Conservation (phyloP, 495 filamentous ascomycete genomes). For the Cenococcum geophilum region DNA sequence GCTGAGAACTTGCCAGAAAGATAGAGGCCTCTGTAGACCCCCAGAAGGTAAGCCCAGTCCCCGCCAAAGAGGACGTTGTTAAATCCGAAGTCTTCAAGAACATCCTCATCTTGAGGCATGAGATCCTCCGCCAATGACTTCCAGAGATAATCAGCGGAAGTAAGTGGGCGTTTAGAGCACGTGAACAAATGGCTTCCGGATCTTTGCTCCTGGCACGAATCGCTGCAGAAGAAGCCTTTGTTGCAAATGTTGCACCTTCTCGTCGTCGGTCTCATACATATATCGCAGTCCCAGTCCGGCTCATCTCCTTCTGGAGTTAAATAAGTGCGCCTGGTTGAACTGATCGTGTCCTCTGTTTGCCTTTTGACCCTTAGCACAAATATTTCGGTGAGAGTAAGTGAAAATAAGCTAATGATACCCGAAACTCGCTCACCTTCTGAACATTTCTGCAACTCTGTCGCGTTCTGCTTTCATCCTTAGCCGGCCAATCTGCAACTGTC, state of each 20-base stretch:
- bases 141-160: constrained; percentile 13
- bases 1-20: neutral
- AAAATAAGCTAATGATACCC: no score
- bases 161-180: constrained; percentile 11
- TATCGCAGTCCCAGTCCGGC: neutral
- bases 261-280: neutral
- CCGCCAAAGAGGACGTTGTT: neutral
- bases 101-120: constrained; percentile 8
- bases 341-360: no score
- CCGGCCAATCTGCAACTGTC: neutral
- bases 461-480: constrained; percentile 4
- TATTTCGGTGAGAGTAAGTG: no score
- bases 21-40: constrained; percentile 9
- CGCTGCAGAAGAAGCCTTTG: constrained; percentile 10
- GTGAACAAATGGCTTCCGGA: constrained; percentile 8
- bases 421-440: constrained; percentile 23
- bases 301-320: neutral
- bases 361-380: no score
- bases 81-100: constrained; percentile 17
- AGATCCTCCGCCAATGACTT: constrained; percentile 3
- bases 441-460: constrained; percentile 13
- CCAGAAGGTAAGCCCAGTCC: constrained; percentile 4
- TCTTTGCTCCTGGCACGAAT: constrained; percentile 11
- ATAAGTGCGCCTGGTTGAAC: neutral
- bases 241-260: constrained; percentile 12